Base-by-base conservation (phyloP, 2,329 filamentous ascomycete genomes). In the Fusarium falciforme region DNA sequence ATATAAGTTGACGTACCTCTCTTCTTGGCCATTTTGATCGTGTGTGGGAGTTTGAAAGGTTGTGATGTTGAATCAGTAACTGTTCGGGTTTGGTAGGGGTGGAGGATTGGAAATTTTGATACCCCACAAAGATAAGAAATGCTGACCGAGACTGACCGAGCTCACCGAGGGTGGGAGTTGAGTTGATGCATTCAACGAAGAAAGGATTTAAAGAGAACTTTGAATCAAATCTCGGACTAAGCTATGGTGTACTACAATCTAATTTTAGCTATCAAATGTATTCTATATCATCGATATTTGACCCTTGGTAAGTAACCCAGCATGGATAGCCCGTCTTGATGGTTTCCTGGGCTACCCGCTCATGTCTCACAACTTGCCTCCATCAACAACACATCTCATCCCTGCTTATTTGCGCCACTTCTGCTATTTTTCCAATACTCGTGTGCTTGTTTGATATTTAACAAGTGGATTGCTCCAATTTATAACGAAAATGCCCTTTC, bases 11-110 rank as follows among this genome's bases (percentile, higher is more conserved):
- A 31, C 44, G 2, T 77, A 81, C 80, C 73, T 72, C 73, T 79
- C 70, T 79, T 80, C 59, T 81, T 81, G 6, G 80, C 80, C 80
- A 82, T 82, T 72, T 72, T 79, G 64, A 25, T 38, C 49, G 54
- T 27, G 7, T 20, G 36, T 72, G 7, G 9, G 49, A 64, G 52
- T 65, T 29, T 16, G 25, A 27, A 17, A 35, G n/a, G n/a, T 65
- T 38, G 58, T 72, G 61, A 71, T 77, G 69, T 61, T 67, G 66
- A 55, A 68, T 67, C 64, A 65, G 67, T 44, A 69, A 67, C 58
- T 62, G 64, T 61, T 63, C 59, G 67, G 68, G 64, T 25, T 67
- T 67, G 66, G 76, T 72, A 72, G 77, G 67, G 75, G 67, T 67
- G 70, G 70, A 72, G 65, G 65, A 71, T 54, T 47, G 74, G 71